Percentiles rank a stretch among this genome's conserved stretches.
phyloP scores from a whole-genome alignment of 2,329 filamentous ascomycete species.

The Neofusicoccum laricinum region DNA sequence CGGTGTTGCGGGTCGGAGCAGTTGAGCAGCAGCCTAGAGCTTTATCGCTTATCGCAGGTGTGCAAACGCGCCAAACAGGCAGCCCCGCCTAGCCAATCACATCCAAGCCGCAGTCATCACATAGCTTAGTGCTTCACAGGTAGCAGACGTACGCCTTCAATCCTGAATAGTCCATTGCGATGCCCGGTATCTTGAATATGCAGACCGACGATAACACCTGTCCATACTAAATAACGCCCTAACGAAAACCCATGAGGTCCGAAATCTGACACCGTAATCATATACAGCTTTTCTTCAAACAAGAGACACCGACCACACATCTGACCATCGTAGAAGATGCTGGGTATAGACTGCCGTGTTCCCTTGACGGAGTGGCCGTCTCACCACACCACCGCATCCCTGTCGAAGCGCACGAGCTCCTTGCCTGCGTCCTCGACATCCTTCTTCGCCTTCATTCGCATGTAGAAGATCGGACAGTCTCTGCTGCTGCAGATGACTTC shows the following conservation, averaged over 20 bases:
- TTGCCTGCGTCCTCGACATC: slow-evolving; percentile 93
- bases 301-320: background rate
- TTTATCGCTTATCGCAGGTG: slow-evolving; percentile 11
- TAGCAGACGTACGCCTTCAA: background rate
- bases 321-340: background rate
- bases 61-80: slow-evolving; percentile 11
- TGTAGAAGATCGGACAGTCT: slow-evolving; percentile 99
- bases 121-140: background rate
- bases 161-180: background rate
- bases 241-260: background rate
- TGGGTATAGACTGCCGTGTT: background rate
- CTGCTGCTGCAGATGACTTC: slow-evolving; percentile 96
- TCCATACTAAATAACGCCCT: slow-evolving; percentile 1
- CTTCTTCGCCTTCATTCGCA: slow-evolving; percentile 99
- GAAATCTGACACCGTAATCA: background rate
- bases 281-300: background rate
- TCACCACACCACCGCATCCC: slow-evolving; percentile 70
- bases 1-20: background rate
- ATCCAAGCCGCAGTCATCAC: background rate
- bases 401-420: slow-evolving; percentile 86
- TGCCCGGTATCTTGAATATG: background rate
- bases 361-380: background rate
- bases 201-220: background rate
- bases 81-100: background rate
- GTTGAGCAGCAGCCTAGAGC: slow-evolving; percentile 1